These are phyloP conservation scores for Aspergillus asperescens DNA, from an alignment of 495 filamentous ascomycete species.

Conservation along the genomic window DNA sequence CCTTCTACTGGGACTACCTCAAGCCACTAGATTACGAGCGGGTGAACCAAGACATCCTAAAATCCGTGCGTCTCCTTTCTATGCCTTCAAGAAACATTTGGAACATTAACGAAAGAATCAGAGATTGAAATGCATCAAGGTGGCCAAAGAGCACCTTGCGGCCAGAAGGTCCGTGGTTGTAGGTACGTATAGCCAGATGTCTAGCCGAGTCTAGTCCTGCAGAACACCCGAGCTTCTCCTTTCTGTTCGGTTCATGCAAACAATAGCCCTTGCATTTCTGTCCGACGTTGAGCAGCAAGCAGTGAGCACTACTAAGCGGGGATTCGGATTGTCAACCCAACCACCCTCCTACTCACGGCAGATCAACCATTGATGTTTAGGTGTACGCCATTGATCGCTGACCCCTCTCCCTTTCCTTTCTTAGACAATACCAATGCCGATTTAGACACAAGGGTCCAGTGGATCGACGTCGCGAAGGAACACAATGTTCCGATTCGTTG, in stretches of 20 bases:
- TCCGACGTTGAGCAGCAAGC: constrained; percentile 6
- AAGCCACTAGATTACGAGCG: constrained; percentile 77
- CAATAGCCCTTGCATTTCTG: constrained; percentile 14
- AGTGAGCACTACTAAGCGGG: not conserved
- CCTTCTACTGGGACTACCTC: constrained; percentile 76
- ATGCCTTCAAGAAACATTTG: not conserved
- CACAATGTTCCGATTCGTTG: constrained; percentile 74
- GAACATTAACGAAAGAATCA: constrained; percentile 24
- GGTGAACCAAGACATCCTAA: constrained; percentile 87
- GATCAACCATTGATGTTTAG: not conserved
- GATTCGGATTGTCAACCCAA: not conserved
- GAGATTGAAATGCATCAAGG: constrained; percentile 81
- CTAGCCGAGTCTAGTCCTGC: constrained; percentile 6
- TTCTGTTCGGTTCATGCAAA: not conserved
- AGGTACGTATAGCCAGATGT: constrained; percentile 51
- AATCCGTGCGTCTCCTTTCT: constrained; percentile 53
- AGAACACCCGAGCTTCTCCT: not conserved
- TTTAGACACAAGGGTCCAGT: constrained; percentile 63
- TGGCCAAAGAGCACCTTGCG: constrained; percentile 58
- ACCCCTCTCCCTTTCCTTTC: not conserved
- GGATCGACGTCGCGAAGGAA: constrained; percentile 68
- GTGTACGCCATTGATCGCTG: constrained; percentile 1
- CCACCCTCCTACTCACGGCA: not conserved
- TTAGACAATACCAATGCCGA: constrained; percentile 93
- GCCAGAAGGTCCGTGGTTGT: constrained; percentile 65